Percentiles rank a stretch among this genome's conserved stretches.
These are phyloP conservation scores for Kodamaea suecica DNA, from an alignment of 1,139 yeast species.

Conservation along the genomic window DNA sequence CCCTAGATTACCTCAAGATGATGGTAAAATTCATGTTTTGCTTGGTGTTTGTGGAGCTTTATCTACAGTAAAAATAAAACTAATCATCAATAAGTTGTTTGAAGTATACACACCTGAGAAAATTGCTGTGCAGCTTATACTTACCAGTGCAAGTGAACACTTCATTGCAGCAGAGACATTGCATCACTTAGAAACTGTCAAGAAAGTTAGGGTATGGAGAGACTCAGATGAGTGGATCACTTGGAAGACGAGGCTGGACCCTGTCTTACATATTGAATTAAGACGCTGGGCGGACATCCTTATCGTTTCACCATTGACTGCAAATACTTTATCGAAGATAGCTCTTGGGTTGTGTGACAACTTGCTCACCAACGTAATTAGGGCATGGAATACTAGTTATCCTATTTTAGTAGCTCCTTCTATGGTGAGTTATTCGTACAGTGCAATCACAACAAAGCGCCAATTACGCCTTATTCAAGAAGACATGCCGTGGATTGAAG, in stretches of 20 bases:
- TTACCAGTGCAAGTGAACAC: constrained; percentile 81
- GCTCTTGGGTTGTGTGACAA: constrained; percentile 90
- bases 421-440: constrained; percentile 89
- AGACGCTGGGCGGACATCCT: constrained; percentile 95
- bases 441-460: constrained; percentile 80
- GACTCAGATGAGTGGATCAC: constrained; percentile 91
- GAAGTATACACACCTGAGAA: constrained; percentile 75
- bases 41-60: constrained; percentile 91
- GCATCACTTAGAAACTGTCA: constrained; percentile 31
- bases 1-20: constrained; percentile 84
- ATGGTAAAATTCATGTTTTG: constrained; percentile 82
- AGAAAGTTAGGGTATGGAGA: constrained; percentile 71
- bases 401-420: constrained; percentile 91
- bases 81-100: constrained; percentile 70
- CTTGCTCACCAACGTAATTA: constrained; percentile 75
- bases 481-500: constrained; percentile 89
- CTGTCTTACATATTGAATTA: constrained; percentile 87
- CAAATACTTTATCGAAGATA: constrained; percentile 86
- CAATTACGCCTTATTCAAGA: constrained; percentile 73
- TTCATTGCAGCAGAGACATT: constrained; percentile 63
- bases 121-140: constrained; percentile 73
- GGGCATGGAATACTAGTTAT: constrained; percentile 90
- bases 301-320: constrained; percentile 84
- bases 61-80: constrained; percentile 71
- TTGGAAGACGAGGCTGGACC: constrained; percentile 83